A percentile compares a stretch with the other conserved stretches of the same genome.
Evolutionary conservation across 345 rosid species (phyloP).

Genomic region (Stellera chamaejasme): DNA sequence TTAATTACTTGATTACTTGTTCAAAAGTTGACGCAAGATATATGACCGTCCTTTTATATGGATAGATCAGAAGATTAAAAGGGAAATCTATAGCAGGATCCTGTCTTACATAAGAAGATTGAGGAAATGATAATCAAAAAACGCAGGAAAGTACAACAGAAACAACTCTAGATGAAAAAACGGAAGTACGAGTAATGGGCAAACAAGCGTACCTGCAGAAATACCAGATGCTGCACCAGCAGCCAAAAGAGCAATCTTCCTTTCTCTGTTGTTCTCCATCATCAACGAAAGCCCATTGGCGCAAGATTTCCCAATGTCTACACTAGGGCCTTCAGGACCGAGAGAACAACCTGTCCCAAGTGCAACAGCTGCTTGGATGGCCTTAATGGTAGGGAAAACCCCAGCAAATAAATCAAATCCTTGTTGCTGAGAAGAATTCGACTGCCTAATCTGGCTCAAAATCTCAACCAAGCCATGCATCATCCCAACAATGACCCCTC

Average conservation of each 20-base stretch:
- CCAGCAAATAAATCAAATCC: slow-evolving; percentile 81
- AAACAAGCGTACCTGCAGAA: slow-evolving; percentile 59
- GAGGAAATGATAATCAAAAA: no score
- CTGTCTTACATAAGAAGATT: no score
- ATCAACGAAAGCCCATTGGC: slow-evolving; percentile 82
- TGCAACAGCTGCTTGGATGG: slow-evolving; percentile 92
- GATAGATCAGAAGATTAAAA: no score
- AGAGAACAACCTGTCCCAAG: slow-evolving; percentile 95
- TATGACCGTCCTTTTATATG: no score
- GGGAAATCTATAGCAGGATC: no score
- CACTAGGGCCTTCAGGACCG: slow-evolving; percentile 98
- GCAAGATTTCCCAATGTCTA: slow-evolving; percentile 95
- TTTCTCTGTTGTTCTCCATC: slow-evolving; percentile 98
- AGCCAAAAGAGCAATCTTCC: slow-evolving; percentile 87
- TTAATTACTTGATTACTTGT: no score
- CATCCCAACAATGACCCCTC: slow-evolving; percentile 96
- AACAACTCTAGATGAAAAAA: no score
- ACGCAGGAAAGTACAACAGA: no score
- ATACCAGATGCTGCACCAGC: slow-evolving; percentile 99
- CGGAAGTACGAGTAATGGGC: neutral
- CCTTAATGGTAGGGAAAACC: slow-evolving; percentile 74
- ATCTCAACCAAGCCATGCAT: slow-evolving; percentile 96
- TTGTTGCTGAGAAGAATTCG: slow-evolving; percentile 55
- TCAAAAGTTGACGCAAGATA: no score
- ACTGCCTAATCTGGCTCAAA: slow-evolving; percentile 76